Evolutionary conservation across 805 yeast genomes (phyloP), one percentile per base, ranked within the genome.

Genomic region (Pichia membranifaciens): DNA sequence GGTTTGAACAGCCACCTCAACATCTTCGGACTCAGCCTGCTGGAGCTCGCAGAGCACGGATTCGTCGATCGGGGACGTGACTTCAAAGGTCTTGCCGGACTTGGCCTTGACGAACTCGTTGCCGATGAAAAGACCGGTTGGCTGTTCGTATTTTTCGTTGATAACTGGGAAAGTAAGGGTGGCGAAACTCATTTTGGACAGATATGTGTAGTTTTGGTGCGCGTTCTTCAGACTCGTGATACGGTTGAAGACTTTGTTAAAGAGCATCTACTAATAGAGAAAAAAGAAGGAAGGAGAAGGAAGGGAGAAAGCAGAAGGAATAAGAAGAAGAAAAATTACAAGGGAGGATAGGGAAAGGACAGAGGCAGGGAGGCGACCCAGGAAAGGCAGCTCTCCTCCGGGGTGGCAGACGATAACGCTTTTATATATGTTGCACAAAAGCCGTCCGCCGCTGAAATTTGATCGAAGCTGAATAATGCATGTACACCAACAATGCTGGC

Each of bases 131-230:
- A 77, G 65, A 56, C 82, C 82, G 29, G 79, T 75, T 56, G 82
- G 82, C 64, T 77, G 82, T 51, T 74, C 74, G 52, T 78, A 78
- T 31, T 71, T 58, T 44, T 59, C 51, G 31, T 49, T 68, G 38
- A 96, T 96, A 58, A 84, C 84, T 54, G 95, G 96, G 56, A 85
- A 70, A 25, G 68, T 73, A 47, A 77, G 63, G 18, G 61, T 55
- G 21, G 60, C 46, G 31, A 46, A 52, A n/a, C 51, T 16, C 55
- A 52, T 52, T 37, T 32, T 51, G 16, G 46, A 23, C 25, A 35
- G 17, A 7, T 18, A 23, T 16, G 4, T n/a, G n/a, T n/a, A n/a
- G n/a, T n/a, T n/a, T n/a, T n/a, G n/a, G n/a, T n/a, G n/a, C 29
- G 29, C 29, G 29, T 25, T 7, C 10, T 25, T 8, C 10, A 25